Percentiles rank a stretch among this genome's conserved stretches.
Conservation (phyloP, 768 basidiomycete species). For the Russula lepida region DNA sequence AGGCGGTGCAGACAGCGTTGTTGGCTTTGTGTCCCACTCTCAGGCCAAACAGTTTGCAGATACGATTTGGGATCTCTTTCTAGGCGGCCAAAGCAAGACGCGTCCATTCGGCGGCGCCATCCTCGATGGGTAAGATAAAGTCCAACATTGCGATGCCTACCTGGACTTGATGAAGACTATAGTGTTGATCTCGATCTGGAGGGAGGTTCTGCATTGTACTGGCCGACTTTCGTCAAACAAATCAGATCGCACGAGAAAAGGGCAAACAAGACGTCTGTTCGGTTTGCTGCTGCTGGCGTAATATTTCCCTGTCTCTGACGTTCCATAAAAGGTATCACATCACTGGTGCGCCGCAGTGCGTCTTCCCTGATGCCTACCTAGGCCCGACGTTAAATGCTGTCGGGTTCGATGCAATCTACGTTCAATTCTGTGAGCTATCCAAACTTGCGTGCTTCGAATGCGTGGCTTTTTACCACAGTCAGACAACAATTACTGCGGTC, state of each 20-base stretch:
- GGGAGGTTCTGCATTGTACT: neutral
- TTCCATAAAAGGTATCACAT: neutral
- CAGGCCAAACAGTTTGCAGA: conserved; percentile 22
- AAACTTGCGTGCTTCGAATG: neutral
- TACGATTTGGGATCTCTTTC: conserved; percentile 64
- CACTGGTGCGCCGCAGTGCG: neutral
- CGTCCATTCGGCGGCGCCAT: conserved; percentile 67
- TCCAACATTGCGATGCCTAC: neutral
- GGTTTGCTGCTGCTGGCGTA: neutral
- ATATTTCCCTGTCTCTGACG: neutral
- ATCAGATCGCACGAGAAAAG: neutral
- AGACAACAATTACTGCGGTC: neutral
- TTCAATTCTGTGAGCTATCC: neutral
- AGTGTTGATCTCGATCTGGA: neutral
- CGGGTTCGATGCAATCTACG: neutral
- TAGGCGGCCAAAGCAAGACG: conserved; percentile 52
- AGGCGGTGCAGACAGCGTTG: neutral
- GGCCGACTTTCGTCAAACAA: neutral
- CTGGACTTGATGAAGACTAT: neutral
- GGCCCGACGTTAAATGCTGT: neutral
- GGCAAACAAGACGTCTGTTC: neutral
- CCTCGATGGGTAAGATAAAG: conserved; percentile 51
- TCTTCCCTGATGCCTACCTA: neutral
- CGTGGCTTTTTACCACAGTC: neutral
- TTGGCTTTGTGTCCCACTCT: neutral